These are phyloP conservation scores for Cladophialophora exuberans DNA, from an alignment of 2,329 filamentous ascomycete genomes.

Conservation along the genomic window DNA sequence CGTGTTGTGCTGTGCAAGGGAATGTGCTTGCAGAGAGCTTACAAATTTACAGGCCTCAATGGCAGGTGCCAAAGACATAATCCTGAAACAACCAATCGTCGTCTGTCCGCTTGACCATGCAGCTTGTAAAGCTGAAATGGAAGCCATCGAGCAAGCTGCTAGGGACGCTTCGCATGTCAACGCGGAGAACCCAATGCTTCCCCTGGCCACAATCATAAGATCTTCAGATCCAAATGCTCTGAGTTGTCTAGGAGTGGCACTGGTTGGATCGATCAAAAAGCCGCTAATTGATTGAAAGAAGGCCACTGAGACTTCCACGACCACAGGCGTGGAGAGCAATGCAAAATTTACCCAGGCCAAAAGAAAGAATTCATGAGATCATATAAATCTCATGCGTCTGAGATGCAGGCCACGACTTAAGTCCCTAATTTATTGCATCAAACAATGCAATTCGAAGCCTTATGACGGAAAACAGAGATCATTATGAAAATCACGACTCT, in stretches of 20 bases:
- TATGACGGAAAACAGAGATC: no score
- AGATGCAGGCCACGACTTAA: no score
- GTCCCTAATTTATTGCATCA: no score
- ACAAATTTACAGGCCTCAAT: constrained; percentile 72
- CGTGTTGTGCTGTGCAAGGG: constrained; percentile 13
- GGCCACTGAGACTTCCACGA: not conserved
- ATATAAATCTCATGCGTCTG: no score
- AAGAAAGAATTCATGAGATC: no score
- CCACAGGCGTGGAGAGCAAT: not conserved
- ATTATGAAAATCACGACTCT: no score
- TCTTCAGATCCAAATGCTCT: constrained; percentile 71
- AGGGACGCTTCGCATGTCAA: constrained; percentile 89
- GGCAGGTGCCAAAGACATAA: constrained; percentile 84
- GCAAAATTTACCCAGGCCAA: not conserved
- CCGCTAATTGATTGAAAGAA: constrained; percentile 67
- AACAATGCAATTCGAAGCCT: no score
- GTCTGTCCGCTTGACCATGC: constrained; percentile 95
- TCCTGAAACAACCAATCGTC: constrained; percentile 87
- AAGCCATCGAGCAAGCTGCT: constrained; percentile 93
- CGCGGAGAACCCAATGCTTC: constrained; percentile 89
- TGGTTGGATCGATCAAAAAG: constrained; percentile 65
- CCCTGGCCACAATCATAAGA: constrained; percentile 78
- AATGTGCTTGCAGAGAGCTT: not conserved
- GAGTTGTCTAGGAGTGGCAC: constrained; percentile 62
- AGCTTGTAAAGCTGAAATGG: constrained; percentile 97